Percentiles rank a stretch among this genome's conserved stretches.
Evolutionary conservation across 2,329 filamentous ascomycete genomes (phyloP).

Genomic region (Beauveria bassiana): DNA sequence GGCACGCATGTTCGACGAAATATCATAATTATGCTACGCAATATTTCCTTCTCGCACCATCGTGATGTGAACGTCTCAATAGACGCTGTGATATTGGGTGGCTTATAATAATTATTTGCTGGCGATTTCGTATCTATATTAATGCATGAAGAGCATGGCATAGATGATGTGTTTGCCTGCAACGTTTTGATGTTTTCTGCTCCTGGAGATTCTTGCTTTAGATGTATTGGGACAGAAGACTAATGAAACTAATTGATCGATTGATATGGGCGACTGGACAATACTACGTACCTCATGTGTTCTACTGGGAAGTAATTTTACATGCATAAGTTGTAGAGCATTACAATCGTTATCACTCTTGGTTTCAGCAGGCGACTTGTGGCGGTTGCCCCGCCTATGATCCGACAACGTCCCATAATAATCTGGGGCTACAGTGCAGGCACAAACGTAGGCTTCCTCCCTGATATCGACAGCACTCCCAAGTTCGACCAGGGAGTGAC

Average conservation of each 20-base stretch:
- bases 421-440: constrained; percentile 3
- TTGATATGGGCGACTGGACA: background rate
- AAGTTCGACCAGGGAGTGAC: background rate
- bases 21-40: constrained; percentile 22
- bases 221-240: background rate
- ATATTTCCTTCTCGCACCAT: background rate
- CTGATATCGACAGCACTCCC: constrained; percentile 3
- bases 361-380: background rate
- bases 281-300: background rate
- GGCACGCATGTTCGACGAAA: constrained; percentile 32
- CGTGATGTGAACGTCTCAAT: constrained; percentile 3
- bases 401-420: constrained; percentile 7
- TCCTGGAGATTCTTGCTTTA: constrained; percentile 3
- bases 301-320: background rate
- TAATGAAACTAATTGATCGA: constrained; percentile 6
- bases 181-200: constrained; percentile 2
- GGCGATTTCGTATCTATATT: constrained; percentile 10
- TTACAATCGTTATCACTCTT: background rate
- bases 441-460: background rate
- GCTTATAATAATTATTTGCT: constrained; percentile 13
- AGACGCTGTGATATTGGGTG: constrained; percentile 8
- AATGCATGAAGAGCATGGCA: constrained; percentile 7
- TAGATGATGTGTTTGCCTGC: constrained; percentile 5
- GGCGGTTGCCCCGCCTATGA: constrained; percentile 12
- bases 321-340: background rate